Evolutionary conservation across 192 early-diverging fungal species (phyloP).

Genomic region (Coemansia sp.): DNA sequence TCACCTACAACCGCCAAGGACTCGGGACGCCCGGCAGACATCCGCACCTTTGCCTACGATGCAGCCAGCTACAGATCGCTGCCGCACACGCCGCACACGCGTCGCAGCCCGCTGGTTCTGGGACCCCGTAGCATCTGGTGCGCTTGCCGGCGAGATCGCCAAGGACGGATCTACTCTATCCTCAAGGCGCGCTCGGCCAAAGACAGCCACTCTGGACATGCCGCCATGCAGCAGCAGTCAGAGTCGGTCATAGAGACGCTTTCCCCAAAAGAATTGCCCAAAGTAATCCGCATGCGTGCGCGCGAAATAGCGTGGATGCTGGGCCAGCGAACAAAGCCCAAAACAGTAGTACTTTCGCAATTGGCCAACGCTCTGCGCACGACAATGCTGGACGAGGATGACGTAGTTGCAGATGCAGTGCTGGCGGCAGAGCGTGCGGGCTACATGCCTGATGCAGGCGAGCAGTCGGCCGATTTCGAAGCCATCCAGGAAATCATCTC

Average conservation of each 20-base stretch:
- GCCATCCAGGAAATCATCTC: constrained; percentile 37
- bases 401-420: constrained; percentile 27
- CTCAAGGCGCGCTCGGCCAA: constrained; percentile 24
- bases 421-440: constrained; percentile 13
- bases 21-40: constrained; percentile 3
- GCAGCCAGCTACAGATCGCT: constrained; percentile 26
- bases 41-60: constrained; percentile 16
- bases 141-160: constrained; percentile 33
- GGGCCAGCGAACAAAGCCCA: constrained; percentile 26
- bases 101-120: constrained; percentile 10
- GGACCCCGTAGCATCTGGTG: constrained; percentile 27
- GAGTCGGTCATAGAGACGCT: constrained; percentile 11
- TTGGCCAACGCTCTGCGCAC: constrained; percentile 36
- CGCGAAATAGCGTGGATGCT: constrained; percentile 43
- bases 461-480: constrained; percentile 39
- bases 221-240: constrained; percentile 1
- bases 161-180: constrained; percentile 21
- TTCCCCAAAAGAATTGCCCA: constrained; percentile 23
- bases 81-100: constrained; percentile 26
- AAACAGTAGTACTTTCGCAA: constrained; percentile 10
- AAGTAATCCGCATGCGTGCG: constrained; percentile 30
- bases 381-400: constrained; percentile 42
- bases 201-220: background rate
- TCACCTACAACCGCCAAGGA: constrained; percentile 22
- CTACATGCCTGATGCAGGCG: constrained; percentile 9